phyloP scores from a whole-genome alignment of 352 stramenopile genomes.

The Thalassiosira exigua region DNA sequence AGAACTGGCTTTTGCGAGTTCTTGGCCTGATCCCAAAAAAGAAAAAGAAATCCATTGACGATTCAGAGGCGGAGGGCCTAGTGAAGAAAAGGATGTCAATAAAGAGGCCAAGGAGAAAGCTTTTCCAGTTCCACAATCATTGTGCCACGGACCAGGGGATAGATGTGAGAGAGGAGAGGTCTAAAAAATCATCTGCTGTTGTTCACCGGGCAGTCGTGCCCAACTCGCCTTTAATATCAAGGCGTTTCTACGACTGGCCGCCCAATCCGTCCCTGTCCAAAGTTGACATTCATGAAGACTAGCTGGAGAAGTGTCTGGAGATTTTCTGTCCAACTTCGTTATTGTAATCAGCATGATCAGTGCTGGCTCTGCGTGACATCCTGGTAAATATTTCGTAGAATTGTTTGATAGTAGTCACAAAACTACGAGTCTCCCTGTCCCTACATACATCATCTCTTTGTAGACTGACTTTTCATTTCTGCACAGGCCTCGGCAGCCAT shows the following conservation, averaged over 20 bases:
- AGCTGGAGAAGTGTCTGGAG: too few relatives aligned
- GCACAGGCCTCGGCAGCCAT: too few relatives aligned
- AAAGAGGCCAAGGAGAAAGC: too few relatives aligned
- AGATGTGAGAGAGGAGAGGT: constrained; percentile 36
- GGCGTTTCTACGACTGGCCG: constrained; percentile 62
- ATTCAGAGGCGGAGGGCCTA: constrained; percentile 12
- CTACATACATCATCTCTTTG: too few relatives aligned
- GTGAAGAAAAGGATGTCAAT: too few relatives aligned
- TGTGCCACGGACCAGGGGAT: constrained; percentile 34
- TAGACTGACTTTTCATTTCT: too few relatives aligned
- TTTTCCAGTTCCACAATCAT: constrained; percentile 62
- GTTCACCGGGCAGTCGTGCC: constrained; percentile 49
- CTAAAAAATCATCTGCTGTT: constrained; percentile 17
- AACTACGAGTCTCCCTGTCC: too few relatives aligned
- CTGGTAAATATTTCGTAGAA: too few relatives aligned
- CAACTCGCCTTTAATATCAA: constrained; percentile 52
- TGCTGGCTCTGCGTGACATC: too few relatives aligned
- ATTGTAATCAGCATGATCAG: too few relatives aligned
- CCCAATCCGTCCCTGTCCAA: constrained; percentile 55
- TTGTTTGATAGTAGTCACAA: too few relatives aligned
- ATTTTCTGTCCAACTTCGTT: too few relatives aligned
- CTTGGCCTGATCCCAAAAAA: constrained; percentile 9
- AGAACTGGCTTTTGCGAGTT: constrained; percentile 35
- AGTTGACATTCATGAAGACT: constrained; percentile 25
- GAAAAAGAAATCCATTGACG: constrained; percentile 22